Evolutionary conservation across 192 early-diverging fungal species (phyloP), one percentile per base, ranked within the genome.

Genomic region (Backusella circina): DNA sequence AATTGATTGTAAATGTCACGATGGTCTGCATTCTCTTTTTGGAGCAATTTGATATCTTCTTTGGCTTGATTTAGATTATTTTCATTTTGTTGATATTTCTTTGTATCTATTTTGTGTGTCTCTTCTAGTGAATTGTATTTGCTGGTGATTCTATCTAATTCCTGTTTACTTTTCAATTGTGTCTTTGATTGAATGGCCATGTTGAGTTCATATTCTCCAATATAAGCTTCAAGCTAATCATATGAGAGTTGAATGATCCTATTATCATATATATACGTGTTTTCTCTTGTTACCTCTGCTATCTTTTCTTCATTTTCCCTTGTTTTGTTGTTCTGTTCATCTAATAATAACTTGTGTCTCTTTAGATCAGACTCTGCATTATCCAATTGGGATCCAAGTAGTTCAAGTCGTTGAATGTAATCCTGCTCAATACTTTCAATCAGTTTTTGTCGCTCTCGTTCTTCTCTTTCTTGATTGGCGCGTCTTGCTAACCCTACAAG

Each of bases 1-100:
- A 61, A 61, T 61, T 28, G 54, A 61, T 61, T 61, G 54, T 61
- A 61, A 61, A 61, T 61, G 26, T 61, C 54, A 28, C 54, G 54
- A 61, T 61, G 26, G 10, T 61, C 54, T 61, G 54, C 23, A 12
- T 61, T 61, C 28, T 61, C 54, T 26, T 61, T 61, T 28, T 61
- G 54, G 13, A 61, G 54, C 54, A 61, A 12, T 12, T 61, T 61
- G 26, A 61, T 61, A 1, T 61, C 54, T 61, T 61, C 54, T 3
- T 28, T 61, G 10, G 54, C 54, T 13, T 61, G 54, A 13, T 26
- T 26, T 12, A 61, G 3, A 23, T 8, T 5, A 4, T 28, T 13
- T 61, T 61, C 54, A 28, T 61, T 61, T 8, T 61, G 54, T 28
- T 61, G 23, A 8, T 8, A 61, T 61, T 61, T 61, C 23, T 28